These are phyloP conservation scores for Cudoniella acicularis DNA, from an alignment of 495 filamentous ascomycete species.

Conservation along the genomic window DNA sequence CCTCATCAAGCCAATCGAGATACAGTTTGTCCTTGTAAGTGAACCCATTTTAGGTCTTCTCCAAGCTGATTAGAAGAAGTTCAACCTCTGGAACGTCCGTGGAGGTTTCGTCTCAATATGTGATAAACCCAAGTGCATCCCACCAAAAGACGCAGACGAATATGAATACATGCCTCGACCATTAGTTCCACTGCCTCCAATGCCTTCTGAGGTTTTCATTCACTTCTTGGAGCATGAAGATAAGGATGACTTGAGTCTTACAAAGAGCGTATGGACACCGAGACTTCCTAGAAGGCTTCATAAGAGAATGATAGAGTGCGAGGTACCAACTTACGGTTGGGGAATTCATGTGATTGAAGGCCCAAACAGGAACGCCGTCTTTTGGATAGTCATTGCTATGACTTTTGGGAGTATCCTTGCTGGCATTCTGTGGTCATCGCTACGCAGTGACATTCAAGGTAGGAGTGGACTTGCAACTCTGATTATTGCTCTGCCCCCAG, in stretches of 20 bases:
- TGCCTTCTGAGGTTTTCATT: neutral
- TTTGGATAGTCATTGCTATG: neutral
- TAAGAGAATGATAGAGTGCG: constrained; percentile 9
- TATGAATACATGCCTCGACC: neutral
- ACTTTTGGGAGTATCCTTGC: neutral
- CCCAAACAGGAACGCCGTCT: constrained; percentile 10
- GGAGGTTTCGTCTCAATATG: neutral
- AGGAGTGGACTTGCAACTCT: constrained; percentile 2
- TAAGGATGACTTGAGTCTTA: constrained; percentile 1
- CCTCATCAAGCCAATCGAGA: neutral
- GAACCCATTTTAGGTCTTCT: neutral
- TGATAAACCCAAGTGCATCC: neutral
- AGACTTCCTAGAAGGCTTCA: constrained; percentile 14
- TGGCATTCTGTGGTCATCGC: neutral
- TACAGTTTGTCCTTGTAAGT: neutral
- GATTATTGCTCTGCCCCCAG: neutral
- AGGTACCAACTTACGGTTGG: constrained; percentile 7
- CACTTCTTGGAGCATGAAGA: neutral
- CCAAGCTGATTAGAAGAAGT: neutral
- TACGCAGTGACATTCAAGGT: constrained; percentile 4
- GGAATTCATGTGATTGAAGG: constrained; percentile 19
- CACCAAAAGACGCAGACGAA: neutral
- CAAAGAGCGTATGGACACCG: constrained; percentile 6
- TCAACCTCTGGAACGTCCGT: neutral
- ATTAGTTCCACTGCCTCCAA: neutral